These are phyloP conservation scores for Rhizopogon rudus DNA, from an alignment of 768 basidiomycete species.

Conservation along the genomic window DNA sequence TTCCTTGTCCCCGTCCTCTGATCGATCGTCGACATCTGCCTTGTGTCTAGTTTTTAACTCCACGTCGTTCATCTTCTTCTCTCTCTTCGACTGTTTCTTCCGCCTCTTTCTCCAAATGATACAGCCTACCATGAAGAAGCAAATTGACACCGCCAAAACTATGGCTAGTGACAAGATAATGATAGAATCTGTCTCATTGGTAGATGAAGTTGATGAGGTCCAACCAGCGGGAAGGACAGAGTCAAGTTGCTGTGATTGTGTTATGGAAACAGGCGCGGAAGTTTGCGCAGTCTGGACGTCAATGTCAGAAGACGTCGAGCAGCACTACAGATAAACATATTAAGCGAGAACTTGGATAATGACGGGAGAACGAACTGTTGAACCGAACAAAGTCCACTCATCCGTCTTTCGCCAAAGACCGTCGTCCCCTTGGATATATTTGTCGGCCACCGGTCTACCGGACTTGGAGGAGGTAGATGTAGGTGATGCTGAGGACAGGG, in stretches of 20 bases:
- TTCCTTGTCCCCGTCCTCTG: conserved; percentile 32
- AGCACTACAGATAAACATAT: conserved; percentile 11
- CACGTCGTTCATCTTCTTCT: conserved; percentile 32
- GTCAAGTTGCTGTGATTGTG: conserved; percentile 13
- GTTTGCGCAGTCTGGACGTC: conserved; percentile 7
- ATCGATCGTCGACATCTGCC: conserved; percentile 13
- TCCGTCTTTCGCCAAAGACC: conserved; percentile 53
- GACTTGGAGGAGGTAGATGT: conserved; percentile 6
- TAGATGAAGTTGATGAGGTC: conserved; percentile 23
- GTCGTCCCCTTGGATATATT: conserved; percentile 47
- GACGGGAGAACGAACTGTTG: conserved; percentile 42
- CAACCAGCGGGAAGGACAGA: conserved; percentile 51
- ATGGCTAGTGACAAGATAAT: conserved; percentile 56
- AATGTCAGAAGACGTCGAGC: conserved; percentile 1
- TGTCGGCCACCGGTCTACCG: conserved; percentile 41
- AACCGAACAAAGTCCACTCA: conserved; percentile 64
- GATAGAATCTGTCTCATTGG: conserved; percentile 32
- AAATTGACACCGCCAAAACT: conserved; percentile 56
- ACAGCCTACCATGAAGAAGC: conserved; percentile 54
- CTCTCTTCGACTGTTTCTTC: conserved; percentile 26
- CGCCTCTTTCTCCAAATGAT: conserved; percentile 53
- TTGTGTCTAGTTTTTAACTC: conserved; percentile 41
- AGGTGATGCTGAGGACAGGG: conserved; percentile 10
- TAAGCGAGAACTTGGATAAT: background rate
- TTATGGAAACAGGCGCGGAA: conserved; percentile 12